Conservation (phyloP, 208 protist species). For the Borovskyia barvae region DNA sequence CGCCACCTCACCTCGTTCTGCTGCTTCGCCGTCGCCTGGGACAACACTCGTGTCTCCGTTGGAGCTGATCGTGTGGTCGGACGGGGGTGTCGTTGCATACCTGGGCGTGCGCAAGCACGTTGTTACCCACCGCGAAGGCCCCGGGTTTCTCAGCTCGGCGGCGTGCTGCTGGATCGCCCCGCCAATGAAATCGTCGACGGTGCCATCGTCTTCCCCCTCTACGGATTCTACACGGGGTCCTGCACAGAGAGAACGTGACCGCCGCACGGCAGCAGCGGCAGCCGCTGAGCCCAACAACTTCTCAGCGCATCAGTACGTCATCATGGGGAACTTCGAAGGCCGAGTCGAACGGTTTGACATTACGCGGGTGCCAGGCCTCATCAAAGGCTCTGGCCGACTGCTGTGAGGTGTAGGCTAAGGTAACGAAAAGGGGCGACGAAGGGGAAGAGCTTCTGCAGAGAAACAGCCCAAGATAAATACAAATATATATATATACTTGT, state of each 20-base stretch:
- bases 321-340: slow-evolving; percentile 41
- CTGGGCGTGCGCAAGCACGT: slow-evolving; percentile 6
- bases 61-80: slow-evolving; percentile 36
- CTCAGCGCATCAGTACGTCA: slow-evolving; percentile 16
- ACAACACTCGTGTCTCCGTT: slow-evolving; percentile 10
- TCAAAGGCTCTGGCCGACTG: slow-evolving; percentile 16
- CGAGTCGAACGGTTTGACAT: slow-evolving; percentile 39
- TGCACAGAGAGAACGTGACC: too few species aligned
- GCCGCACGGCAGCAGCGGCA: too few species aligned
- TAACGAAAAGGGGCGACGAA: not conserved
- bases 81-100: slow-evolving; percentile 27
- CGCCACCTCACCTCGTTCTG: too few species aligned
- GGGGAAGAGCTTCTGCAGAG: not conserved
- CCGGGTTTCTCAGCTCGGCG: slow-evolving; percentile 27
- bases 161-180: slow-evolving; percentile 13
- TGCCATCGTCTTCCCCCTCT: too few species aligned
- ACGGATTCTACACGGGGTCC: too few species aligned
- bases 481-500: not conserved
- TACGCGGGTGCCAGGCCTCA: slow-evolving; percentile 12
- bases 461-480: not conserved
- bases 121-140: slow-evolving; percentile 15
- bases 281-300: too few species aligned
- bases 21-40: too few species aligned
- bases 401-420: too few species aligned
- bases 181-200: not conserved